phyloP scores from a whole-genome alignment of 2,329 filamentous ascomycete genomes.

The Penicillium glabrum region DNA sequence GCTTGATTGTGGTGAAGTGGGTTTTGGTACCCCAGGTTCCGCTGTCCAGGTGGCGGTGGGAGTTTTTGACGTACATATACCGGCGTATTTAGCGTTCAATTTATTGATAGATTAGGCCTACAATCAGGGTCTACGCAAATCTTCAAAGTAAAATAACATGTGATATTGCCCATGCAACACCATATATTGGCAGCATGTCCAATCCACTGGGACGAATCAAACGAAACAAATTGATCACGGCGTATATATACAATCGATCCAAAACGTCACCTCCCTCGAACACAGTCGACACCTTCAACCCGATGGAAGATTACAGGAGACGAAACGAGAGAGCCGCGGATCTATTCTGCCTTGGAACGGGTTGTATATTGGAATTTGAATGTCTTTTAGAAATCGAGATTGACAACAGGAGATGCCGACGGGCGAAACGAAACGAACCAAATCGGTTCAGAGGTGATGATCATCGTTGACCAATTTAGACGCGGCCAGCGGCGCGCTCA shows the following conservation, averaged over 20 bases:
- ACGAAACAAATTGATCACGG: slow-evolving; percentile 24
- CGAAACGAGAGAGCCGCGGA: not conserved
- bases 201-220: slow-evolving; percentile 1
- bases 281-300: slow-evolving; percentile 4
- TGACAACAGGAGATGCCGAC: slow-evolving; percentile 19
- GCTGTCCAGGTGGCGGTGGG: not conserved
- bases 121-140: not conserved
- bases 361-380: slow-evolving; percentile 4
- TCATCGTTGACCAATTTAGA: slow-evolving; percentile 24
- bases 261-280: not conserved
- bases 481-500: slow-evolving; percentile 51
- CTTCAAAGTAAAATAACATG: not conserved
- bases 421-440: slow-evolving; percentile 12
- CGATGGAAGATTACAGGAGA: not conserved
- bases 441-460: slow-evolving; percentile 9
- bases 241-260: slow-evolving; percentile 34
- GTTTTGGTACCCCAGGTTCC: not conserved
- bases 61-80: slow-evolving; percentile 23
- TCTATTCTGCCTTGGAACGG: not conserved
- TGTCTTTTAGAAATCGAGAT: not conserved
- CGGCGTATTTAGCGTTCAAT: slow-evolving; percentile 35
- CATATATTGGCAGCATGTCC: not conserved
- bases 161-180: not conserved
- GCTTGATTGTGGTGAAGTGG: not conserved
- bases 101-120: not conserved